Evolutionary conservation across 345 rosid genomes (phyloP), one percentile per base, ranked within the genome.

Genomic region (Bruguiera gymnorhiza): DNA sequence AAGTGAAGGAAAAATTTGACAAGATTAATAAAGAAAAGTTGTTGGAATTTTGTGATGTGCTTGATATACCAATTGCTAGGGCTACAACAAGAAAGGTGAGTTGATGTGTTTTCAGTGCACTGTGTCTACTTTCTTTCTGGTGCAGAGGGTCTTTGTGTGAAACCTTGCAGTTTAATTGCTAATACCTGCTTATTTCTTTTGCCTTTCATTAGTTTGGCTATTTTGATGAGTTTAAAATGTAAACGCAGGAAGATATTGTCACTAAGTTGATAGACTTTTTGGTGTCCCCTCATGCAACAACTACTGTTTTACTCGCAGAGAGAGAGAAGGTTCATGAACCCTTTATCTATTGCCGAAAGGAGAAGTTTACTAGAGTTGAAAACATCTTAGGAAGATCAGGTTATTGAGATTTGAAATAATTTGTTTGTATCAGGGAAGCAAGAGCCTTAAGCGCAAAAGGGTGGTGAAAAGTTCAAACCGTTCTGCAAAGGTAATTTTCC

Each of bases 1-100:
- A 82, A 83, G 83, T 89, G 27, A 88, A 82, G 75, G 98, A 94
- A n/a, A 94, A 86, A 81, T 67, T 94, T 72, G 97, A 91, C 75
- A 94, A 94, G 85, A 79, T 80, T 75, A 85, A 80, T 75, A 94
- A 89, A 75, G 98, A 94, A 80, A 92, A 82, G 79, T 52, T 94
- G 78, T 30, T 84, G 66, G 98, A 94, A 71, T 79, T 91, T 48
- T 91, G 98, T 59, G 98, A 94, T 70, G 54, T 94, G 43, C 86
- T 91, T 64, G 97, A 94, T 86, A 70, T 94, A 71, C 65, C 84
- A 27, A 66, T 87, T 75, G 68, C 84, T 52, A 94, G 81, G 81
- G 36, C 86, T 66, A 77, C 92, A 21, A 76, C 86, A 63, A 89
- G 78, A 86, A 94, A 94, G 98, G 98, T 91, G 52, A 61, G 74